Conservation (phyloP, 2,329 filamentous ascomycete species). For the Xylaria sp. region DNA sequence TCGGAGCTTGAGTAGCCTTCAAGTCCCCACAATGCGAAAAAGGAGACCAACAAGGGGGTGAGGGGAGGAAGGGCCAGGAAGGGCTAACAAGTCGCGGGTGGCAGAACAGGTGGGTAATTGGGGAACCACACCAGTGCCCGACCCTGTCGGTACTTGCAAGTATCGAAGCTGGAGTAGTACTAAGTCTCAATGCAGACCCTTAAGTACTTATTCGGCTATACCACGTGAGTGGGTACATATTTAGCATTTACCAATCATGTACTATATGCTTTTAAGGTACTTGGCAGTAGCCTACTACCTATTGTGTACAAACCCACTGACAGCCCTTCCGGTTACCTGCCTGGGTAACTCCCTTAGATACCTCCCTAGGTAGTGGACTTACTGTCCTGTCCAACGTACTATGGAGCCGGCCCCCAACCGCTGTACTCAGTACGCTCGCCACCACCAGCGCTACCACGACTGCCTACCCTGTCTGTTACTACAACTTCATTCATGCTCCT, state of each 20-base stretch:
- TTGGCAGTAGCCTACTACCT: background rate
- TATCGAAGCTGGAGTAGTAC: too few relatives aligned
- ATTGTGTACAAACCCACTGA: background rate
- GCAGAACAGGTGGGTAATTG: slow-evolving; percentile 13
- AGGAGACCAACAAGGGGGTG: slow-evolving; percentile 24
- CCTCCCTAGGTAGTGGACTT: background rate
- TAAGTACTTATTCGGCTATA: too few relatives aligned
- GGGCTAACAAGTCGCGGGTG: slow-evolving; percentile 3
- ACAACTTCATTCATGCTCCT: slow-evolving; percentile 18
- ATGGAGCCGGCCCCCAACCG: slow-evolving; percentile 17
- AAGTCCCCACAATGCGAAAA: slow-evolving; percentile 22
- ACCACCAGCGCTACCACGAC: slow-evolving; percentile 5
- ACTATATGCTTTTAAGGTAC: too few relatives aligned
- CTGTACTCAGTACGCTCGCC: slow-evolving; percentile 15
- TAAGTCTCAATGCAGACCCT: too few relatives aligned
- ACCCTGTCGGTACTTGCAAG: slow-evolving; percentile 6
- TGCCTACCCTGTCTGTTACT: slow-evolving; percentile 7
- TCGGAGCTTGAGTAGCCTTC: background rate
- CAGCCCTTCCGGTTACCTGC: background rate
- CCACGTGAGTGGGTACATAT: too few relatives aligned
- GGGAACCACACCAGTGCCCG: slow-evolving; percentile 21
- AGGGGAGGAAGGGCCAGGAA: background rate
- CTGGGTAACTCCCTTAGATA: background rate
- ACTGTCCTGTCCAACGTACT: background rate
- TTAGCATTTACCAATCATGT: too few relatives aligned